A percentile compares a stretch with the other conserved stretches of the same genome.
Conservation (phyloP, 2,329 filamentous ascomycete species). For the Aotearoamyces nothofagi region DNA sequence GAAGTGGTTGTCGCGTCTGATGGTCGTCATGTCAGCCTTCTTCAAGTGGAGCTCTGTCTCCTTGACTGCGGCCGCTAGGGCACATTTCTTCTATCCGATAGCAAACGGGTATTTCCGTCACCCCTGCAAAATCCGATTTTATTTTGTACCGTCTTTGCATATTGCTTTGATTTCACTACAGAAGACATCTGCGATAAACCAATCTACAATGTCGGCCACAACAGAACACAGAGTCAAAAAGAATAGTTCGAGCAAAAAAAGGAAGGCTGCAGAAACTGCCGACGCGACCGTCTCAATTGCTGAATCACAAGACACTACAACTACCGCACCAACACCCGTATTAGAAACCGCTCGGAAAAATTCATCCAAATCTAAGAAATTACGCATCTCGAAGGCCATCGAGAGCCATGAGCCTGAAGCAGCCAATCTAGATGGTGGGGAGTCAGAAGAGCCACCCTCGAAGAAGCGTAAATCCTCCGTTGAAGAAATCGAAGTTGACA, state of each 20-base stretch:
- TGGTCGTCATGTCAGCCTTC: no score
- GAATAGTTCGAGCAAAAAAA: constrained; percentile 10
- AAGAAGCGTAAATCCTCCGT: constrained; percentile 54
- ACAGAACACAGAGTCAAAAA: constrained; percentile 4
- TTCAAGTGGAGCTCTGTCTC: no score
- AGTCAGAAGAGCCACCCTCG: constrained; percentile 9
- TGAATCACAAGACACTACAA: constrained; percentile 2
- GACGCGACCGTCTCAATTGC: constrained; percentile 2
- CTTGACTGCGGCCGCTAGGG: no score
- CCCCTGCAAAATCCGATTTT: no score
- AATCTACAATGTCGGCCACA: constrained; percentile 1
- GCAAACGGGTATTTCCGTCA: no score
- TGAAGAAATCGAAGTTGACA: constrained; percentile 76
- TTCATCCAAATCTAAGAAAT: no score
- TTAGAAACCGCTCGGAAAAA: background rate
- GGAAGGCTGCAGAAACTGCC: constrained; percentile 10
- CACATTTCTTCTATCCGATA: no score
- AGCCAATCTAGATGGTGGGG: no score
- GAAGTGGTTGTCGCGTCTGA: no score
- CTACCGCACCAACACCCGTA: background rate
- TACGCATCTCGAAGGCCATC: no score
- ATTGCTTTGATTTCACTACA: background rate
- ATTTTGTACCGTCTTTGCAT: background rate
- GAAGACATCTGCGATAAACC: constrained; percentile 7
- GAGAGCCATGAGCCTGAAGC: no score